Conservation (phyloP, 768 basidiomycete species). For the Clitopilus passeckerianus region DNA sequence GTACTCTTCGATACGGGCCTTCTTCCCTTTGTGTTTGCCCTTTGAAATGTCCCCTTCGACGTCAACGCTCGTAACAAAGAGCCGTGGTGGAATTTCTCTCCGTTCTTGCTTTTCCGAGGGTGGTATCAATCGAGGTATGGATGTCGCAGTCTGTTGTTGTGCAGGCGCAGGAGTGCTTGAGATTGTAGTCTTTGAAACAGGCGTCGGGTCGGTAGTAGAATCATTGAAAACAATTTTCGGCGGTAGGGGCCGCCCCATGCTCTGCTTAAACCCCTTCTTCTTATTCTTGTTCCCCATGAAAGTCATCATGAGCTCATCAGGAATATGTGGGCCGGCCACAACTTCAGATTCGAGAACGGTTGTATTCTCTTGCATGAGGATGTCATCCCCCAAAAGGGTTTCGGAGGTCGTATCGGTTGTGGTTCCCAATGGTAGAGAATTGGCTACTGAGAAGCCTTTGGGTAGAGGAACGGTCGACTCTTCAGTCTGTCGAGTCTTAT, state of each 20-base stretch:
- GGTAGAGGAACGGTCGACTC: constrained; percentile 14
- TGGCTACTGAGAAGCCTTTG: constrained; percentile 31
- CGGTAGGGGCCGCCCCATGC: constrained; percentile 35
- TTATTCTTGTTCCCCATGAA: constrained; percentile 74
- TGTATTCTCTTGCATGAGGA: not conserved
- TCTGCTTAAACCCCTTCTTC: constrained; percentile 57
- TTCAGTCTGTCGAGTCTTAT: constrained; percentile 9
- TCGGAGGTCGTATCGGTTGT: not conserved
- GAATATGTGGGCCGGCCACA: not conserved
- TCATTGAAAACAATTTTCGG: constrained; percentile 50
- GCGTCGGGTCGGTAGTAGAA: not conserved
- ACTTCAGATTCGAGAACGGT: not conserved
- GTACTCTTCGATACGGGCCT: not conserved
- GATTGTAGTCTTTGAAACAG: not conserved
- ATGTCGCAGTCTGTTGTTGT: not conserved
- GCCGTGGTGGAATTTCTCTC: constrained; percentile 48
- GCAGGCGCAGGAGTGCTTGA: not conserved
- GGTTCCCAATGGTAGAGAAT: constrained; percentile 38
- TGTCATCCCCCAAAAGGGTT: not conserved
- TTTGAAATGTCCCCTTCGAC: constrained; percentile 46
- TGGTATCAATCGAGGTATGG: constrained; percentile 41
- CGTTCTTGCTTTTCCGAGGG: constrained; percentile 55
- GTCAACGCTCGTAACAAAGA: constrained; percentile 71
- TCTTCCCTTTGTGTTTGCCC: not conserved
- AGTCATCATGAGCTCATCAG: constrained; percentile 35